Evolutionary conservation across 1,284 basidiomycete genomes (phyloP), one percentile per base, ranked within the genome.

Genomic region (Boletus albobrunnescens): DNA sequence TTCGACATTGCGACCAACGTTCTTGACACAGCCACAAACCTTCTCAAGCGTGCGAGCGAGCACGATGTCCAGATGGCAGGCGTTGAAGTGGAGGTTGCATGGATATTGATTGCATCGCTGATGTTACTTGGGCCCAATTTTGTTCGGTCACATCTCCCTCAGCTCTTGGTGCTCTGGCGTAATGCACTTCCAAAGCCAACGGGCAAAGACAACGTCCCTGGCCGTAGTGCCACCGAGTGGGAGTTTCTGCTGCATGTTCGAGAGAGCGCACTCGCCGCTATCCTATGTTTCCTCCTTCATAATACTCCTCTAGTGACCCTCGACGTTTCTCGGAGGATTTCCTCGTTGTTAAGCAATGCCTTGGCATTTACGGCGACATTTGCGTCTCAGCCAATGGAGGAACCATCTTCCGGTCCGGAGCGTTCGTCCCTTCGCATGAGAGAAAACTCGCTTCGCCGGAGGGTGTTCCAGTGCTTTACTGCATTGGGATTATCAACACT

Each of bases 121-220:
- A 94, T 97, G 87, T 80, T 88, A 4, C 83, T 98, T 4, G 95
- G 95, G 0, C 92, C 91, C 6, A 88, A 92, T 57, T 97, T 98
- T 58, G 91, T 97, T 41, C 83, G 91, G 27, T 81, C 90, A 0
- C 94, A 98, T 66, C 77, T 98, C 1, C 87, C 93, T 0, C 94
- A 97, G 59, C 75, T 99, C 7, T 78, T 99, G 22, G 90, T 95
- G 0, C 78, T 99, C 2, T 99, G 96, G 96, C 77, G 95, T 28
- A 99, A 99, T 58, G 94, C 96, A 2, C 75, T 99, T 0, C 93
- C 95, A 1, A 98, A 98, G 68, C 88, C 92, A 0, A 91, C 91
- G 0, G 87, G 78, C 57, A 95, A 95, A 67, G 95, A 97, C 58
- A 74, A 78, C 0, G 69, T 74, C 1, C 67, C 79, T 0, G 81